Evolutionary conservation across 2,329 filamentous ascomycete genomes (phyloP).

Genomic region (Fusarium sp.): DNA sequence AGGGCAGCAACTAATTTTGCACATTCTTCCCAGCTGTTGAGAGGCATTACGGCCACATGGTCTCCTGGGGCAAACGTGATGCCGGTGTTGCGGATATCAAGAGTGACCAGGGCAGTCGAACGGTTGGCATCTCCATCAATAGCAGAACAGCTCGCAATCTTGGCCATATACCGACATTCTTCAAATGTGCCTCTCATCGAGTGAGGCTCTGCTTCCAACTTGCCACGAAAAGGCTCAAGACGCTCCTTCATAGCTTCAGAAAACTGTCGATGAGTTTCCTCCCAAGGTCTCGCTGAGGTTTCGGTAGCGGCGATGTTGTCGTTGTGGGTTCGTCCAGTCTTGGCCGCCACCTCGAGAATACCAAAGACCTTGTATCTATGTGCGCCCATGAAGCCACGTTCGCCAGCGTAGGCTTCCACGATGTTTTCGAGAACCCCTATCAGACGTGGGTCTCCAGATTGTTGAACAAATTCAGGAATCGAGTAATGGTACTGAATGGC

Average conservation of each 20-base stretch:
- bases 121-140: constrained; percentile 62
- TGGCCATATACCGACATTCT: constrained; percentile 65
- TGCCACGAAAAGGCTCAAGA: constrained; percentile 56
- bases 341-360: constrained; percentile 66
- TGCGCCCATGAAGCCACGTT: constrained; percentile 68
- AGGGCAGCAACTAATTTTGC: constrained; percentile 67
- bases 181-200: constrained; percentile 68
- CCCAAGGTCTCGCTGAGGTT: too few relatives aligned
- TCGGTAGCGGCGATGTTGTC: constrained; percentile 60
- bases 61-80: constrained; percentile 68
- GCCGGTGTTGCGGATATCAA: constrained; percentile 66
- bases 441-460: constrained; percentile 63
- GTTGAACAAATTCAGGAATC: constrained; percentile 66
- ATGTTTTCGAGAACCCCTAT: constrained; percentile 68
- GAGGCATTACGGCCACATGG: constrained; percentile 66
- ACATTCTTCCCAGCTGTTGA: constrained; percentile 68
- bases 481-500: constrained; percentile 67
- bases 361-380: constrained; percentile 71
- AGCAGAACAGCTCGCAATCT: constrained; percentile 59
- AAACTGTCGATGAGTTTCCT: constrained; percentile 39
- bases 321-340: constrained; percentile 66
- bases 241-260: constrained; percentile 43
- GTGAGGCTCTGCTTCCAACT: constrained; percentile 63
- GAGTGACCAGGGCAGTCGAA: constrained; percentile 63
- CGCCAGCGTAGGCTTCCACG: constrained; percentile 67